Evolutionary conservation across 257 asterid species (phyloP).

Genomic region (Rauvolfia tetraphylla): DNA sequence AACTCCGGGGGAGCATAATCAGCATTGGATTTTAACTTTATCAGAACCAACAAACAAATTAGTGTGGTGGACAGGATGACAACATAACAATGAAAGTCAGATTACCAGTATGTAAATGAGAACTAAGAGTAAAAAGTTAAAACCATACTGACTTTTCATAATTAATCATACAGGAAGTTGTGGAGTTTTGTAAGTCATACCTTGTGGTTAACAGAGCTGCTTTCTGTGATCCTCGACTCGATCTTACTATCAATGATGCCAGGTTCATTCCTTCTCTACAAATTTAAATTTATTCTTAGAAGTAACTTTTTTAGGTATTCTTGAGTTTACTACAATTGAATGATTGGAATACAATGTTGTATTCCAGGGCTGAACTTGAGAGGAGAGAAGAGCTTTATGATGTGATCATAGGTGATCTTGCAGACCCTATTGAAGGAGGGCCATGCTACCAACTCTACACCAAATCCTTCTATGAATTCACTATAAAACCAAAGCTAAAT

Average conservation of each 20-base stretch:
- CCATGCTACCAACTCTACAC: constrained; percentile 93
- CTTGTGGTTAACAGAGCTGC: constrained; percentile 76
- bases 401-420: constrained; percentile 89
- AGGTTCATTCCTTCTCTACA: constrained; percentile 36
- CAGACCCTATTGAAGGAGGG: constrained; percentile 97
- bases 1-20: neutral
- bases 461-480: constrained; percentile 72
- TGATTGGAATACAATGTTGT: neutral
- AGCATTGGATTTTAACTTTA: constrained; percentile 1
- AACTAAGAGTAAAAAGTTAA: neutral
- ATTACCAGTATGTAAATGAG: neutral
- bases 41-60: neutral
- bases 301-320: neutral
- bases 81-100: constrained; percentile 8
- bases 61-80: constrained; percentile 14
- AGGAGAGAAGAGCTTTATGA: constrained; percentile 68
- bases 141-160: neutral
- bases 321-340: neutral
- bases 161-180: constrained; percentile 68
- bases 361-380: constrained; percentile 78
- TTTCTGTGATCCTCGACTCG: constrained; percentile 66
- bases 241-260: constrained; percentile 83
- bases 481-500: constrained; percentile 66
- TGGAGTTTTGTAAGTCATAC: constrained; percentile 76
- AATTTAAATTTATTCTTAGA: neutral